Percentiles rank a stretch among this genome's conserved stretches.
Evolutionary conservation across 805 yeast genomes (phyloP).

Genomic region (Teunomyces panamensis): DNA sequence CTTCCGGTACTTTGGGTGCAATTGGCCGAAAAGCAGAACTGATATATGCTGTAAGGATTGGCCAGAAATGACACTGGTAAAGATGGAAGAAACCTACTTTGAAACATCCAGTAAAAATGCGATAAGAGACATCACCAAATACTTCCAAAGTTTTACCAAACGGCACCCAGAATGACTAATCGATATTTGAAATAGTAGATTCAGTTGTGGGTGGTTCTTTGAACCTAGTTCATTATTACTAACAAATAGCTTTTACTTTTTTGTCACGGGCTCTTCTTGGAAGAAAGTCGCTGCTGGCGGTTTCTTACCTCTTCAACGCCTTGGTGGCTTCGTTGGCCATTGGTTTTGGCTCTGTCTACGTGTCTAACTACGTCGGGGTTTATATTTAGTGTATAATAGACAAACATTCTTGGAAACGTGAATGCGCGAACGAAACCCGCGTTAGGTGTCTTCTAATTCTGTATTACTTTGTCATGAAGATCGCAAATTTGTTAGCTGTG

Average conservation of each 20-base stretch:
- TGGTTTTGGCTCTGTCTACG: slow-evolving; percentile 35
- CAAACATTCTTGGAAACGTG: background rate
- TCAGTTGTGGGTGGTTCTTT: too few species aligned
- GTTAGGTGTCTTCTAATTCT: background rate
- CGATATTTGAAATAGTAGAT: too few species aligned
- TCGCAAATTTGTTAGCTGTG: slow-evolving; percentile 3
- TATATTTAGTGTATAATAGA: slow-evolving; percentile 25
- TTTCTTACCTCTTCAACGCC: slow-evolving; percentile 26
- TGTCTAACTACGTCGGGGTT: slow-evolving; percentile 43
- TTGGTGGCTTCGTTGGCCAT: slow-evolving; percentile 35
- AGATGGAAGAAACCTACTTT: too few species aligned
- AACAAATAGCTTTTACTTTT: slow-evolving; percentile 27
- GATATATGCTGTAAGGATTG: too few species aligned
- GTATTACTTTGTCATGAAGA: slow-evolving; percentile 1
- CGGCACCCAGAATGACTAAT: too few species aligned
- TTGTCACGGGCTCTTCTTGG: slow-evolving; percentile 28
- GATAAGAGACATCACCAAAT: too few species aligned
- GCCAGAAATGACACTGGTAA: too few species aligned
- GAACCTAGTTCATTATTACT: slow-evolving; percentile 7
- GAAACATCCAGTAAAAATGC: too few species aligned
- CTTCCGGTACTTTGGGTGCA: too few species aligned
- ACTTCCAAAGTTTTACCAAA: too few species aligned
- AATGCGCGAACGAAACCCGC: background rate
- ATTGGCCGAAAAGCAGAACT: too few species aligned
- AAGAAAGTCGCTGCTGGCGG: slow-evolving; percentile 21